A percentile compares a stretch with the other conserved stretches of the same genome.
These are phyloP conservation scores for Dothideomycetes sp. DNA, from an alignment of 2,329 filamentous ascomycete genomes.

Conservation along the genomic window DNA sequence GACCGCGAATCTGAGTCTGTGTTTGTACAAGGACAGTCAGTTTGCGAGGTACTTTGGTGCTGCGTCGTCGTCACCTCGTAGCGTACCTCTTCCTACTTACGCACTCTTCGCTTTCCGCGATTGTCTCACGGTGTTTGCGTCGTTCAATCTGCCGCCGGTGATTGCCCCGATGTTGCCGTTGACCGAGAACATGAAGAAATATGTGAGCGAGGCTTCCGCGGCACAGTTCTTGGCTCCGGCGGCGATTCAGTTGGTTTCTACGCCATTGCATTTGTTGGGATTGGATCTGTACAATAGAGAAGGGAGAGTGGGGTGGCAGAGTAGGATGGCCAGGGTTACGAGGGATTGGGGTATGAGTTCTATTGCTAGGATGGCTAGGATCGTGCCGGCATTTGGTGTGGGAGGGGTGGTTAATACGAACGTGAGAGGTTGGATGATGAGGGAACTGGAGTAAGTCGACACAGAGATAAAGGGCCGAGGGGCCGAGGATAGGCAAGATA, in stretches of 20 bases:
- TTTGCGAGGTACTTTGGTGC: constrained; percentile 78
- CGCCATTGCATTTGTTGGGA: constrained; percentile 75
- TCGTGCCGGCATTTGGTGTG: constrained; percentile 80
- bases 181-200: constrained; percentile 39
- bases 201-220: constrained; percentile 40
- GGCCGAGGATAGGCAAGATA: too few relatives aligned
- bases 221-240: constrained; percentile 79
- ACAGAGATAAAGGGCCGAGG: too few relatives aligned
- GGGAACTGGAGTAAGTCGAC: constrained; percentile 44
- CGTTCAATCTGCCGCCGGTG: constrained; percentile 78
- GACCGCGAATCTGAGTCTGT: constrained; percentile 72
- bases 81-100: constrained; percentile 63
- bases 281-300: constrained; percentile 76
- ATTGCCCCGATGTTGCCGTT: constrained; percentile 58
- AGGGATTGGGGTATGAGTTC: constrained; percentile 69
- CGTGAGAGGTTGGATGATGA: constrained; percentile 60
- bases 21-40: constrained; percentile 81
- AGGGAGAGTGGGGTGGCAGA: constrained; percentile 39
- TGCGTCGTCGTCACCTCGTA: constrained; percentile 33
- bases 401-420: constrained; percentile 78
- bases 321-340: constrained; percentile 59
- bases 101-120: constrained; percentile 73
- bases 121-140: constrained; percentile 81
- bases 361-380: constrained; percentile 68
- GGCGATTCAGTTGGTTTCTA: constrained; percentile 67